These are phyloP conservation scores for Boletus tylopilopsis DNA, from an alignment of 768 basidiomycete genomes.

Conservation along the genomic window DNA sequence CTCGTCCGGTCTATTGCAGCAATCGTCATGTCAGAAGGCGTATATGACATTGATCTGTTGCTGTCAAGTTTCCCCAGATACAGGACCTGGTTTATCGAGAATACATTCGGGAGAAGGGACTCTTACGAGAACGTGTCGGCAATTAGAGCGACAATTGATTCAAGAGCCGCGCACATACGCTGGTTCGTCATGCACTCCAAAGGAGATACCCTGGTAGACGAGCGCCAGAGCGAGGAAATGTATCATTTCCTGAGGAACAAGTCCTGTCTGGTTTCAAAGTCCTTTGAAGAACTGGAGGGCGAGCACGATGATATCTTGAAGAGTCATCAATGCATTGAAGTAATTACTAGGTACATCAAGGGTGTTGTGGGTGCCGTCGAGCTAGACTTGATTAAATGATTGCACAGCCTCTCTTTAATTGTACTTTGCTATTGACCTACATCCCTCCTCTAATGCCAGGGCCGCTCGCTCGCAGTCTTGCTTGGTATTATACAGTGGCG, in stretches of 20 bases:
- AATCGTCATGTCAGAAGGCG: slow-evolving; percentile 68
- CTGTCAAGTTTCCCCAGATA: slow-evolving; percentile 65
- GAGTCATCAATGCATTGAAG: slow-evolving; percentile 40
- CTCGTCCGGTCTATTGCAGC: slow-evolving; percentile 47
- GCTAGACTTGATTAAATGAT: slow-evolving; percentile 3
- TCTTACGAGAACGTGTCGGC: slow-evolving; percentile 51
- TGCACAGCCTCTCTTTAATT: slow-evolving; percentile 5
- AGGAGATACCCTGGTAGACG: slow-evolving; percentile 67
- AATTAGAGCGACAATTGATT: slow-evolving; percentile 38
- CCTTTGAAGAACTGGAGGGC: slow-evolving; percentile 39
- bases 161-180: slow-evolving; percentile 33
- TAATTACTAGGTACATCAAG: slow-evolving; percentile 42
- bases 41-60: slow-evolving; percentile 70
- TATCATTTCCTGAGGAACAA: slow-evolving; percentile 45
- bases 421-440: slow-evolving; percentile 31
- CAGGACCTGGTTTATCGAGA: slow-evolving; percentile 62
- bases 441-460: slow-evolving; percentile 55
- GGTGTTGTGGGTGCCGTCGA: slow-evolving; percentile 5
- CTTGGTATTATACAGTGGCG: slow-evolving; percentile 82
- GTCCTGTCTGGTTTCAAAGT: slow-evolving; percentile 26
- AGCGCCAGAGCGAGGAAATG: slow-evolving; percentile 58
- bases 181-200: slow-evolving; percentile 79
- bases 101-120: slow-evolving; percentile 50
- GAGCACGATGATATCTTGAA: slow-evolving; percentile 56
- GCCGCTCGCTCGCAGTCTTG: slow-evolving; percentile 74